Evolutionary conservation across 192 early-diverging fungal species (phyloP), one percentile per base, ranked within the genome.

Genomic region (Martensiomyces pterosporus): DNA sequence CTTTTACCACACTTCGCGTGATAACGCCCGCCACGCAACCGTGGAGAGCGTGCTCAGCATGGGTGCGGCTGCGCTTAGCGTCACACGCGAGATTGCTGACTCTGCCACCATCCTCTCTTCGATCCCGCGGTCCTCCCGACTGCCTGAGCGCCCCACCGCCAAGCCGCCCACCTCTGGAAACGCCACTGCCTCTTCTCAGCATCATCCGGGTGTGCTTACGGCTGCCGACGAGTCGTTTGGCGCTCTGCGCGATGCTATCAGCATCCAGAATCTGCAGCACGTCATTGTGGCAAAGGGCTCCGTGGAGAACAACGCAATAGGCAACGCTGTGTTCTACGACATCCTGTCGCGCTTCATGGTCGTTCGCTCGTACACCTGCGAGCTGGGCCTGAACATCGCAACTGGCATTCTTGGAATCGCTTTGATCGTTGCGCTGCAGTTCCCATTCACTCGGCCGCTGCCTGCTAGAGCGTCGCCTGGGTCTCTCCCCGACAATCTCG

Each of bases 1-100:
- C 14, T 68, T 82, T 17, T 87, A 87, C 39, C 85, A 87, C 52
- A 79, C 85, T 2, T 57, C 63, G 27, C 65, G 71, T 42, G 85
- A 87, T 44, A 78, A 68, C 44, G 23, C 70, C 12, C 66, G 62
- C 15, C 67, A 80, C 15, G 80, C 68, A 4, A 79, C 79, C 0
- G 46, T 64, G 0, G 66, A 51, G 3, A 77, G 80, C 15, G 55
- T 87, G 10, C 79, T 82, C 21, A 80, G 82, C 59, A 85, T 87
- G 85, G 85, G 85, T n/a, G 44, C 49, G 17, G 77, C 77, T 19
- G 68, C 75, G 4, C 55, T 87, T 14, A 36, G 49, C 13, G 57
- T 73, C 2, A 58, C 69, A 2, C 79, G 76, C 3, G 59, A 52
- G 25, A 78, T 83, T 46, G 79, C 82, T 10, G 51, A 77, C 17